Evolutionary conservation across 768 basidiomycete genomes (phyloP), one percentile per base, ranked within the genome.

Genomic region (Mycena leptocephala): DNA sequence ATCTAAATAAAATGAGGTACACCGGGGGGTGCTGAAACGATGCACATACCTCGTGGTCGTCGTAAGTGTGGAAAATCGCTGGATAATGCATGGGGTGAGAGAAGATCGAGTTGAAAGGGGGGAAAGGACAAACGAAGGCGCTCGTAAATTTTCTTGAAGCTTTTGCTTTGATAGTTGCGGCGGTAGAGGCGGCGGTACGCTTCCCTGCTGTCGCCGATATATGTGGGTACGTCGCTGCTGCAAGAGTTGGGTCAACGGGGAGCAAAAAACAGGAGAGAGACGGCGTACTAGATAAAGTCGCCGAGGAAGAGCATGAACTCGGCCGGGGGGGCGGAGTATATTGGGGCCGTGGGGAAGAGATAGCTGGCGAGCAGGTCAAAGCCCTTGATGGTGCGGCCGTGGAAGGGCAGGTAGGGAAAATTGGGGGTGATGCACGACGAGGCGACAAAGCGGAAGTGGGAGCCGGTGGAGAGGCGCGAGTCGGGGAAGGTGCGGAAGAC

Each of bases 401-500:
- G 83, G 76, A 87, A 84, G 26, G 92, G 93, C 3, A 88, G 85
- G 83, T 95, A 95, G 5, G 95, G 95, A 81, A 94, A 95, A 78
- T 94, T 95, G 14, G 93, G 92, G 8, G 87, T 90, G 58, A 92
- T 85, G 81, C 95, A 95, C 5, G 92, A 93, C 0, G 93, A 88
- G 22, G 90, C 91, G 26, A 95, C 81, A 82, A 95, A 96, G 62
- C 92, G 91, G 86, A 94, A 95, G 80, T 90, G 90, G 37, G 84
- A 85, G 33, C 90, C 90, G 28, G 85, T 82, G 10, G 88, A 80
- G 26, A 94, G 86, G 13, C 90, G 87, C 10, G 93, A 89, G 81
- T 96, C 95, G 3, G 95, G 94, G 84, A 93, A 94, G 10, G 95
- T 96, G 72, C 86, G 90, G 86, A 96, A 95, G 26, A 83, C 82